phyloP scores from a whole-genome alignment of 2,329 filamentous ascomycete genomes.

The Zymoseptoria crescenta region DNA sequence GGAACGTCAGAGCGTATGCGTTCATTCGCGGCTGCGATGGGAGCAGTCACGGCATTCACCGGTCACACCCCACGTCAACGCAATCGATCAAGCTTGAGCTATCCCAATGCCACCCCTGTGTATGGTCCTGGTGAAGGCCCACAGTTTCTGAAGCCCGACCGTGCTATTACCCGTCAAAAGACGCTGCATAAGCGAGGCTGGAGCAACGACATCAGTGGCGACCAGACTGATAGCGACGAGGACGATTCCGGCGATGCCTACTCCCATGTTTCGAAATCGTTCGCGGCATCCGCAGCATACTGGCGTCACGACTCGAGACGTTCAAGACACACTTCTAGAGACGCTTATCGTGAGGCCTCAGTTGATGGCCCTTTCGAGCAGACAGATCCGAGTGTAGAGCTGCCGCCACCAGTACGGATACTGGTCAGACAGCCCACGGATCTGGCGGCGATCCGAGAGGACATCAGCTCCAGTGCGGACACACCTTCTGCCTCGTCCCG shows the following conservation, averaged over 20 bases:
- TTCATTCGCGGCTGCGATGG: conserved; percentile 24
- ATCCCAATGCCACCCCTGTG: conserved; percentile 18
- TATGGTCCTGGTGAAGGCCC: conserved; percentile 14
- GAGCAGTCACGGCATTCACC: conserved; percentile 22
- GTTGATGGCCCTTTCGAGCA: background rate
- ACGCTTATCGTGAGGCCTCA: background rate
- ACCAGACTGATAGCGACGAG: conserved; percentile 29
- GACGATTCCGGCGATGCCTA: conserved; percentile 14
- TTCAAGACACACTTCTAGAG: background rate
- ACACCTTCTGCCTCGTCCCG: conserved; percentile 14
- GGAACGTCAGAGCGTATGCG: conserved; percentile 25
- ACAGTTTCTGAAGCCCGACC: conserved; percentile 18
- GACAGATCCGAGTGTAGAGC: background rate
- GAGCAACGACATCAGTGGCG: conserved; percentile 29
- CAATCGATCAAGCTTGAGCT: conserved; percentile 17
- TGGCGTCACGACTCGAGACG: conserved; percentile 12
- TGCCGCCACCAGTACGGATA: conserved; percentile 10
- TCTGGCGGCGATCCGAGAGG: conserved; percentile 9
- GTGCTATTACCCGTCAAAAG: conserved; percentile 13
- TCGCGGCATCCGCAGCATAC: conserved; percentile 6
- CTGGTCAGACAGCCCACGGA: conserved; percentile 16
- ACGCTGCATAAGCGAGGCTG: conserved; percentile 22
- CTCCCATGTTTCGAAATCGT: conserved; percentile 6
- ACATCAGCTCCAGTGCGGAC: conserved; percentile 16
- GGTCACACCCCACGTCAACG: conserved; percentile 14